A percentile compares a stretch with the other conserved stretches of the same genome.
These are phyloP conservation scores for Penicillium waksmanii DNA, from an alignment of 495 filamentous ascomycete species.

Conservation along the genomic window DNA sequence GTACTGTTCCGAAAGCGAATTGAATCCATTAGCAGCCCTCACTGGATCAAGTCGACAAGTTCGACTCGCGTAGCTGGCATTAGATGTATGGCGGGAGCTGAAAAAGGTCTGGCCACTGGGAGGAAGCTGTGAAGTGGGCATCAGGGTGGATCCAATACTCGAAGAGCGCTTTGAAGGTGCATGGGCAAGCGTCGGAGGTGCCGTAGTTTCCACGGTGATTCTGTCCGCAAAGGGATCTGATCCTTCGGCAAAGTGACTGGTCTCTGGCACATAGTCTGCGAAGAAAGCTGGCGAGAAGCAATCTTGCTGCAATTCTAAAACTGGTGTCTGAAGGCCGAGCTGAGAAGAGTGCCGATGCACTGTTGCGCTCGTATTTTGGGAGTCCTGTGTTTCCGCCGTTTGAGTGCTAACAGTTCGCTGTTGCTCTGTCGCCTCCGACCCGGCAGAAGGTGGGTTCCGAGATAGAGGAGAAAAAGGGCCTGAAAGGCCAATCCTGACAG, in stretches of 20 bases:
- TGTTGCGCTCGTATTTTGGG: slow-evolving; percentile 33
- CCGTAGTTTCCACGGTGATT: slow-evolving; percentile 18
- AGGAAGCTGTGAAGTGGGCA: not conserved
- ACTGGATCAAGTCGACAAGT: slow-evolving; percentile 25
- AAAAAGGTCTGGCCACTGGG: not conserved
- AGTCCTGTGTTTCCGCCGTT: slow-evolving; percentile 34
- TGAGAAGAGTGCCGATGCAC: slow-evolving; percentile 36
- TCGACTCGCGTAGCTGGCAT: slow-evolving; percentile 17
- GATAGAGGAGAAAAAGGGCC: not conserved
- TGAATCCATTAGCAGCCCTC: slow-evolving; percentile 32
- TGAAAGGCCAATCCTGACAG: slow-evolving; percentile 3
- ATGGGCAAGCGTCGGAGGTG: not conserved
- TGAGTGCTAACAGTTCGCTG: slow-evolving; percentile 34
- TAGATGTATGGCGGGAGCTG: slow-evolving; percentile 7
- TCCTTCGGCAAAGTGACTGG: slow-evolving; percentile 10
- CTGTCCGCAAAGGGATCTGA: slow-evolving; percentile 34
- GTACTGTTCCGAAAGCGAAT: slow-evolving; percentile 28
- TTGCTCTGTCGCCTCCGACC: slow-evolving; percentile 10
- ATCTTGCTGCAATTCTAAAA: slow-evolving; percentile 17
- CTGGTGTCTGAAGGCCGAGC: slow-evolving; percentile 21
- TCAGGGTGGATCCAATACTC: not conserved
- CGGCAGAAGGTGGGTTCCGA: not conserved
- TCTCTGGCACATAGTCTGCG: slow-evolving; percentile 17
- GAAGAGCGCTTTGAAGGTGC: not conserved
- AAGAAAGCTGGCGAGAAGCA: slow-evolving; percentile 14